Evolutionary conservation across 176 grass and related monocot genomes (phyloP).

Genomic region (Elymus sibiricus): DNA sequence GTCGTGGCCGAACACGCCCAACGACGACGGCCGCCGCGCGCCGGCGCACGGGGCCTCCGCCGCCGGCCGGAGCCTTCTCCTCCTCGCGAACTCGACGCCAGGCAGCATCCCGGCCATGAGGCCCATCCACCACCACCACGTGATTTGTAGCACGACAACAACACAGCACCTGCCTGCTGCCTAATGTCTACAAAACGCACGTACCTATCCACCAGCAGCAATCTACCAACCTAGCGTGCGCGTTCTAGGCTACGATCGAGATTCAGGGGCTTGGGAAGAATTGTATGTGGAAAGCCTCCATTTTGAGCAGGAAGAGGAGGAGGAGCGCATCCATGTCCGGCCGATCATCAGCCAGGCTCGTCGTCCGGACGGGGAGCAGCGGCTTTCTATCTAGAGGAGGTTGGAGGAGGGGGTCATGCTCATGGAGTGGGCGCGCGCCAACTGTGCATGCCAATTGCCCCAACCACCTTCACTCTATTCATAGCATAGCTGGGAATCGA

Average conservation of each 20-base stretch:
- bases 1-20: slow-evolving; percentile 31
- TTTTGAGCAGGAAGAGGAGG: slow-evolving; percentile 18
- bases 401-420: neutral
- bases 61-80: slow-evolving; percentile 42
- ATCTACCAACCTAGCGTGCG: neutral
- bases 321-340: neutral
- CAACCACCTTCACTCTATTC: slow-evolving; percentile 13
- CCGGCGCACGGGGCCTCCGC: neutral
- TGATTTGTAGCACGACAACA: neutral
- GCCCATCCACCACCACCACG: slow-evolving; percentile 25
- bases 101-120: slow-evolving; percentile 86
- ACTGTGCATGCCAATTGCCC: slow-evolving; percentile 17
- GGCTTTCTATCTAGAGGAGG: neutral
- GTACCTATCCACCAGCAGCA: neutral
- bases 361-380: neutral
- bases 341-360: neutral
- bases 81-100: slow-evolving; percentile 63
- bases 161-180: slow-evolving; percentile 17
- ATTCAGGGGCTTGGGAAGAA: neutral
- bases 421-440: slow-evolving; percentile 11
- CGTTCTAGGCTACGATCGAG: neutral
- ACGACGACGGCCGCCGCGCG: slow-evolving; percentile 30
- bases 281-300: slow-evolving; percentile 28
- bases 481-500: neutral
- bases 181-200: neutral